Evolutionary conservation across 257 asterid species (phyloP).

Genomic region (Thymus mandschuricus): DNA sequence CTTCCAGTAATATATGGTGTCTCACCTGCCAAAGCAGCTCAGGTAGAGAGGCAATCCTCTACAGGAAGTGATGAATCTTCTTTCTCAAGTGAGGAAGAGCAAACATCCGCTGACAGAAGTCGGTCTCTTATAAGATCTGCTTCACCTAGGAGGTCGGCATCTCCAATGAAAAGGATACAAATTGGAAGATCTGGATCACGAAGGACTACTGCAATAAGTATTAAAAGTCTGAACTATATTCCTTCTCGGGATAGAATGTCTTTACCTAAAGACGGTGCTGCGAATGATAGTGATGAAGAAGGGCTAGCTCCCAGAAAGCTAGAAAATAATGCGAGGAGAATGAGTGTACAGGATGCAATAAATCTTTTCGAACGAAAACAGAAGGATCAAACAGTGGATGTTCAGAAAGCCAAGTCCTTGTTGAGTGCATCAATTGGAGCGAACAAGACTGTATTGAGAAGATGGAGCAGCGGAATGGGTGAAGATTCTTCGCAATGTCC

Average conservation of each 20-base stretch:
- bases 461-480: slow-evolving; percentile 93
- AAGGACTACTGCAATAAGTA: slow-evolving; percentile 84
- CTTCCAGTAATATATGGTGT: slow-evolving; percentile 65
- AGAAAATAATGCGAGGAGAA: slow-evolving; percentile 58
- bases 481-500: slow-evolving; percentile 49
- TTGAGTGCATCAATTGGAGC: slow-evolving; percentile 58
- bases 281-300: slow-evolving; percentile 61
- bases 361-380: slow-evolving; percentile 93
- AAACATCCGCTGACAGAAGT: slow-evolving; percentile 71
- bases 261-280: slow-evolving; percentile 50
- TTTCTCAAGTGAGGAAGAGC: slow-evolving; percentile 79
- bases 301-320: slow-evolving; percentile 59
- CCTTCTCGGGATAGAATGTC: slow-evolving; percentile 68
- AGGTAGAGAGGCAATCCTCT: slow-evolving; percentile 79
- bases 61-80: slow-evolving; percentile 75
- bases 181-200: slow-evolving; percentile 94
- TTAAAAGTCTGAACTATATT: slow-evolving; percentile 72
- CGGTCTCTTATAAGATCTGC: slow-evolving; percentile 70
- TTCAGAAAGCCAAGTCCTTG: slow-evolving; percentile 58
- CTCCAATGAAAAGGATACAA: slow-evolving; percentile 98
- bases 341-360: slow-evolving; percentile 96
- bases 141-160: slow-evolving; percentile 95
- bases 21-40: slow-evolving; percentile 94
- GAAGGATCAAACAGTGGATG: slow-evolving; percentile 62
- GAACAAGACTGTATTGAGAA: slow-evolving; percentile 81